A percentile compares a stretch with the other conserved stretches of the same genome.
These are phyloP conservation scores for Kodamaea neixiangensis DNA, from an alignment of 805 yeast genomes.

Conservation along the genomic window DNA sequence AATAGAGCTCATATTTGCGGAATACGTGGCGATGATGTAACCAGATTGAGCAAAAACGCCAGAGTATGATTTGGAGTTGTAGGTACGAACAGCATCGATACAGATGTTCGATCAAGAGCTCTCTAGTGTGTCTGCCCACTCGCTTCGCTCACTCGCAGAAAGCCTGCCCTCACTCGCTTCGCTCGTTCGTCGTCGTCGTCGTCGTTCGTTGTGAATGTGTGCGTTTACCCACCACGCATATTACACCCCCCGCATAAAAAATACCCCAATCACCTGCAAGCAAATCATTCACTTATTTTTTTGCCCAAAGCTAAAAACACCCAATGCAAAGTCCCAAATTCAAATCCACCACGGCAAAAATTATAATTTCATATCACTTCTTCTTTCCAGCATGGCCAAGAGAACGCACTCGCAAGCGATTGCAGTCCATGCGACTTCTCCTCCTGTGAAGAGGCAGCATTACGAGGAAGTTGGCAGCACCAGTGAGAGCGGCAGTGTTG, in stretches of 20 bases:
- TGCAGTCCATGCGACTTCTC: slow-evolving; percentile 10
- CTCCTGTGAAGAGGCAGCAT: slow-evolving; percentile 12
- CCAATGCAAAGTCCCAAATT: not conserved
- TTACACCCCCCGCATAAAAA: not conserved
- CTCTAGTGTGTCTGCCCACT: too few species aligned
- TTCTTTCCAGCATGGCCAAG: slow-evolving; percentile 11
- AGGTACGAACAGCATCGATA: too few species aligned
- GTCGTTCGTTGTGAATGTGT: too few species aligned
- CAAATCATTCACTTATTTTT: not conserved
- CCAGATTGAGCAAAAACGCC: too few species aligned
- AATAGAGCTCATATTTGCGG: too few species aligned
- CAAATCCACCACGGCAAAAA: slow-evolving; percentile 3
- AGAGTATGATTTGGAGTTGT: too few species aligned
- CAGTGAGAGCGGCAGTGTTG: not conserved
- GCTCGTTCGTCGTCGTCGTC: too few species aligned
- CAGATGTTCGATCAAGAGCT: too few species aligned
- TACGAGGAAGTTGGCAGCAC: not conserved
- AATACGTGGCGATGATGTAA: too few species aligned
- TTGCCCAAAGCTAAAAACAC: not conserved
- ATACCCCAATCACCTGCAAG: not conserved
- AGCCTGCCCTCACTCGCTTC: not conserved
- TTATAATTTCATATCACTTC: slow-evolving; percentile 7
- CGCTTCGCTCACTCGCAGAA: too few species aligned
- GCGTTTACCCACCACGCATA: not conserved
- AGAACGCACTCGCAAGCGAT: slow-evolving; percentile 10